Evolutionary conservation across 352 stramenopile genomes (phyloP), one percentile per base, ranked within the genome.

Genomic region (Pythium phragmiticola): DNA sequence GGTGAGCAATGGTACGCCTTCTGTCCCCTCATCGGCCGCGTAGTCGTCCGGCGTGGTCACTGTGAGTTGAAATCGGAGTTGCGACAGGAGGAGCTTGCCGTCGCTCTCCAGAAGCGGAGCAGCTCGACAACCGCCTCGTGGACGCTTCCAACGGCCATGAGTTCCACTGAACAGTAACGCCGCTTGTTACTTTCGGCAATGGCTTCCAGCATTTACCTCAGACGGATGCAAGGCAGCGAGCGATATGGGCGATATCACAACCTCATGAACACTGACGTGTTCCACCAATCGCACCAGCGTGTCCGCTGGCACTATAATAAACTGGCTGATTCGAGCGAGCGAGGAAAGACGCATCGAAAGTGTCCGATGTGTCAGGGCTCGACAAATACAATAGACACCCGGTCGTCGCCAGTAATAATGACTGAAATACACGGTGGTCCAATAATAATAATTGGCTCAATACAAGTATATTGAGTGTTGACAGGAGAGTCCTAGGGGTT

Each of bases 321-420:
- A 16, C 2, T n/a, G 16, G 48, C 9, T 42, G 3, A 28, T 14
- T 55, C 26, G 28, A 55, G 28, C 12, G 48, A 39, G 26, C 48
- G 48, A 11, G 48, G 48, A 30, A 55, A 55, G 14, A 55, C 42
- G 28, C 48, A 55, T 2, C 48, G 48, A 28, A 55, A 41, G 30
- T 11, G 12, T 23, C 42, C 48, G 13, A 55, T 28, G 0, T 28
- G 26, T 28, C 26, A n/a, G n/a, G 21, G 1, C 21, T 21, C 21
- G 21, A 21, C 21, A 21, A 21, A 21, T 21, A 21, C 21, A 21
- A 21, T 21, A 21, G 21, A 21, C 21, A 21, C 21, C 21, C 21
- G 21, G 21, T 21, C 21, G 21, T 21, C 21, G 21, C 21, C 21
- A 21, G 21, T 21, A 21, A 21, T 21, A 21, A 21, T 21, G 21